Base-by-base conservation (phyloP, 148 eudicot genomes). In the Bassia scoparia region DNA sequence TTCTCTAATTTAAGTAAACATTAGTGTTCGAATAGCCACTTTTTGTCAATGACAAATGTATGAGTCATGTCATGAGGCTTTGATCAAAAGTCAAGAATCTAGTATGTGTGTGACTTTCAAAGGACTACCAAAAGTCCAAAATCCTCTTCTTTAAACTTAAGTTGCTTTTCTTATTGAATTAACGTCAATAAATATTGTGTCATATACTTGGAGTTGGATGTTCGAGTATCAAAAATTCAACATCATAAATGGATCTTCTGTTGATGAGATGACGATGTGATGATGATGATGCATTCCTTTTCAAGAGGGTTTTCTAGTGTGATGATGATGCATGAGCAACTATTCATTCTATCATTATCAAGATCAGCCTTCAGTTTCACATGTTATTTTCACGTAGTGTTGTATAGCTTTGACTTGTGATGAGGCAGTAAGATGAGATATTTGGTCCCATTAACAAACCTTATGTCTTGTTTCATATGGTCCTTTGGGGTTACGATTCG, bases 81-180 rank as follows among this genome's bases (percentile, higher is more conserved):
- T 62, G 14, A 33, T 62, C 34, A 17, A 10, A 62, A 62, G 67
- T 35, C 17, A 62, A 62, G 44, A 7, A 21, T 34, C 67, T 20
- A 33, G 43, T 9, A 38, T 17, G 21, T 64, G 49, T 18, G 17
- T 64, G 49, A 35, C 34, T 62, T 34, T 62, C 43, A 62, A 62
- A 62, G 44, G 4, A 62, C 24, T 30, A 61, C 26, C 5, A 54
- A 54, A 56, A 56, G 14, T 56, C 14, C 23, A 17, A 56, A 24
- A 56, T 26, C 30, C 58, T 50, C 27, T 0, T 5, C 34, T 13
- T 14, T n/a, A 59, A 59, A 29, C 20, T 27, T 18, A 59, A 62
- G 44, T 62, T 62, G 44, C 67, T 34, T 62, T n/a, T n/a, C 24
- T 13, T 62, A 24, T 62, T 62, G 5, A 62, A 62, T 62, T 20